These are phyloP conservation scores for Cystobasidium tubakii DNA, from an alignment of 768 basidiomycete genomes.

Conservation along the genomic window DNA sequence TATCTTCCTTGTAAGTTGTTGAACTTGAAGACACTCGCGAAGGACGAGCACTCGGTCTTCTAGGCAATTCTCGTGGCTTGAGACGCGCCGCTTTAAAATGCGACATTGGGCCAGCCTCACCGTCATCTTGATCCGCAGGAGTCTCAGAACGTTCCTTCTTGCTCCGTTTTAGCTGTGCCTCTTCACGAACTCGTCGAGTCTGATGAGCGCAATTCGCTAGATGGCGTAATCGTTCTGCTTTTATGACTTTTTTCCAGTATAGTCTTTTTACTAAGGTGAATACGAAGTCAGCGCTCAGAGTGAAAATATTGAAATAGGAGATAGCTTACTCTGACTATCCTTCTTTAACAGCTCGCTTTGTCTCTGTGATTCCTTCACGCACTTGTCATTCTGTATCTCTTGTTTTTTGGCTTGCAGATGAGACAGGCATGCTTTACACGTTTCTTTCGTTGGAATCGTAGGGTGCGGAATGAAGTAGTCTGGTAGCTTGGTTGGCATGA, in stretches of 20 bases:
- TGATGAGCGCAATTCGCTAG: slow-evolving; percentile 1
- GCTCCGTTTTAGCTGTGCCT: neutral
- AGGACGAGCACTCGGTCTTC: neutral
- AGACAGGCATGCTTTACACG: neutral
- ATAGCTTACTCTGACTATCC: slow-evolving; percentile 17
- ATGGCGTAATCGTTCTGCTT: slow-evolving; percentile 9
- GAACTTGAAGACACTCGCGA: neutral
- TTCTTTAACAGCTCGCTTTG: neutral
- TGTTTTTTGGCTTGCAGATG: neutral
- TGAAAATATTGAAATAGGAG: neutral
- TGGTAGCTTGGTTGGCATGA: neutral
- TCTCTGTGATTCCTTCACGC: neutral
- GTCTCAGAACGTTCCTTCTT: neutral
- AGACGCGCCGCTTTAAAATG: neutral
- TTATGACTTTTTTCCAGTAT: slow-evolving; percentile 13
- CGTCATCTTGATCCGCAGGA: neutral
- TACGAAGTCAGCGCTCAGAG: neutral
- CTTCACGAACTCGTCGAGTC: neutral
- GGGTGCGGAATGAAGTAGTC: neutral
- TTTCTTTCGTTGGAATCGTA: slow-evolving; percentile 6
- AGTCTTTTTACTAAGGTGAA: neutral
- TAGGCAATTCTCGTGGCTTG: neutral
- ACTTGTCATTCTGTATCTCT: neutral
- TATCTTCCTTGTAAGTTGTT: neutral
- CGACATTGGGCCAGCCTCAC: neutral